phyloP scores from a whole-genome alignment of 2,329 filamentous ascomycete genomes.

The Graphilbum ipis-grandicollis region DNA sequence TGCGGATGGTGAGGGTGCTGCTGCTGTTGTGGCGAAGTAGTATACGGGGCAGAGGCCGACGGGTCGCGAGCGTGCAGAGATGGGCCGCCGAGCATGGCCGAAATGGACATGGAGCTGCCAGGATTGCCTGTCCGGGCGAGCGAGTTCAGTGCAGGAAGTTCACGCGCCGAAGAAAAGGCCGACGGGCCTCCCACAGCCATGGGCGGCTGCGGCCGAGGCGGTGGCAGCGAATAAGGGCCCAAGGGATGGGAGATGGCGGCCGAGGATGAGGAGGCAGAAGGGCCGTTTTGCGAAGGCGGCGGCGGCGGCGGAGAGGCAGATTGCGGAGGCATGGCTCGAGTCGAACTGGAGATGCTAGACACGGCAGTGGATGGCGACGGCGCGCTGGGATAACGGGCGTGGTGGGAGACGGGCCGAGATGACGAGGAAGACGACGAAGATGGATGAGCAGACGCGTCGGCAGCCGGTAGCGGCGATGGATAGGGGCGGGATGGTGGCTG shows the following conservation, averaged over 20 bases:
- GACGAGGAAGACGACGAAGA: no score
- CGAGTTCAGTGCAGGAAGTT: slow-evolving; percentile 32
- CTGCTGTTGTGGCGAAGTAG: slow-evolving; percentile 6
- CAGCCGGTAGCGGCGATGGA: not conserved
- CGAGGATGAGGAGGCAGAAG: not conserved
- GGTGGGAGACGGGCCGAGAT: slow-evolving; percentile 15
- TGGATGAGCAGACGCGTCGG: slow-evolving; percentile 1
- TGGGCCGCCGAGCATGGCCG: slow-evolving; percentile 39
- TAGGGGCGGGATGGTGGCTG: not conserved
- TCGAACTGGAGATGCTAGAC: slow-evolving; percentile 18
- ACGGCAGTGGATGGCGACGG: slow-evolving; percentile 21
- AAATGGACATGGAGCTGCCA: slow-evolving; percentile 43
- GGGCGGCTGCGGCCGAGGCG: slow-evolving; percentile 24
- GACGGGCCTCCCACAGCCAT: slow-evolving; percentile 24
- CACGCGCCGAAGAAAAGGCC: slow-evolving; percentile 30
- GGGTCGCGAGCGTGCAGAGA: slow-evolving; percentile 19
- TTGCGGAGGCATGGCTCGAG: slow-evolving; percentile 26
- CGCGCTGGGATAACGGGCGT: slow-evolving; percentile 25
- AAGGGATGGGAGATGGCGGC: slow-evolving; percentile 10
- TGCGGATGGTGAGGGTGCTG: slow-evolving; percentile 4
- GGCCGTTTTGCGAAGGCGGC: slow-evolving; percentile 3
- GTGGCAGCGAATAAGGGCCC: slow-evolving; percentile 26
- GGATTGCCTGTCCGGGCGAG: slow-evolving; percentile 28
- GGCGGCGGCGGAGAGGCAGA: slow-evolving; percentile 9
- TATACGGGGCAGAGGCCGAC: slow-evolving; percentile 20